phyloP scores from a whole-genome alignment of 2,329 filamentous ascomycete genomes.

The Fusarium sp. region DNA sequence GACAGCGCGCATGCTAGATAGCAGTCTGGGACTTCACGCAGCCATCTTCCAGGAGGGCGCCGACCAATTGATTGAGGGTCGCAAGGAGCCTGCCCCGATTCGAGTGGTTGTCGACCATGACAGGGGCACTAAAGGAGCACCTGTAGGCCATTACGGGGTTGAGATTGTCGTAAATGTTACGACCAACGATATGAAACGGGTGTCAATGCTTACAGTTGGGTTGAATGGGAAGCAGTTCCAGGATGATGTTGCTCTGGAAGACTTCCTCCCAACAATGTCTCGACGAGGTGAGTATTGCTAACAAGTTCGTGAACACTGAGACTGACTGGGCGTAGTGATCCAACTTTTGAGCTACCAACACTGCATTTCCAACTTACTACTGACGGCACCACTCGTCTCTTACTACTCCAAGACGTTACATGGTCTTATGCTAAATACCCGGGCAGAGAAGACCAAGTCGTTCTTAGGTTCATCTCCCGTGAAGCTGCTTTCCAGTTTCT shows the following conservation, averaged over 20 bases:
- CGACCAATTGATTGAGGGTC: conserved; percentile 71
- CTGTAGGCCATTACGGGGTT: conserved; percentile 75
- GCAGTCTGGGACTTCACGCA: conserved; percentile 69
- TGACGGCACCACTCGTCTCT: conserved; percentile 77
- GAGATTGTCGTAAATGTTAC: conserved; percentile 77
- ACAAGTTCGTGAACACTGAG: background rate
- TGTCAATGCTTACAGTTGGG: conserved; percentile 68
- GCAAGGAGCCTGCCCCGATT: conserved; percentile 75
- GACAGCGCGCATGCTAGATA: conserved; percentile 73
- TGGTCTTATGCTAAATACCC: conserved; percentile 72
- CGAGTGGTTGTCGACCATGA: conserved; percentile 80
- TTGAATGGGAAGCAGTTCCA: conserved; percentile 77
- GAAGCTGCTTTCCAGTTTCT: conserved; percentile 87
- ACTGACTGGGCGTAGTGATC: conserved; percentile 68
- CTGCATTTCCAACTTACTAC: conserved; percentile 71
- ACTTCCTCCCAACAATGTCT: conserved; percentile 80
- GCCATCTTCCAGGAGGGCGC: conserved; percentile 80
- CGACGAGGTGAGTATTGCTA: conserved; percentile 70
- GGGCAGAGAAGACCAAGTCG: conserved; percentile 73
- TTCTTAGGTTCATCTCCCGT: conserved; percentile 88
- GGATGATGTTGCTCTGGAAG: conserved; percentile 78
- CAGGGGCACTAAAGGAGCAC: conserved; percentile 74
- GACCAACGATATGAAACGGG: conserved; percentile 63
- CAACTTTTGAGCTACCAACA: conserved; percentile 79
- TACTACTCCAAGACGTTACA: conserved; percentile 84